Evolutionary conservation across 2,329 filamentous ascomycete species (phyloP), one percentile per base, ranked within the genome.

Genomic region (Penicillium sp.): DNA sequence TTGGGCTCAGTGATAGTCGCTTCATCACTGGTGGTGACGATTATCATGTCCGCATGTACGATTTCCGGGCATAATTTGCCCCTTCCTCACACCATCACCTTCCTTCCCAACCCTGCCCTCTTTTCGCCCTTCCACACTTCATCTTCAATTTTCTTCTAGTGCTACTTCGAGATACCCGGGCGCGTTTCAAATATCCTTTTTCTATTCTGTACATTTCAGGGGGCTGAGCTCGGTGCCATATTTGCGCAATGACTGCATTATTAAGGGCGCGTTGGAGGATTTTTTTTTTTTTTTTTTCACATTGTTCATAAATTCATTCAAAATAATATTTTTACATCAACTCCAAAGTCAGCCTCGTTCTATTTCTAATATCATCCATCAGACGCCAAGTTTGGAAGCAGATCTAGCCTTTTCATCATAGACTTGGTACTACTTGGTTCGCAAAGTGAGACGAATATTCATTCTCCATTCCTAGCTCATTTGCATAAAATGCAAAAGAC

Each of bases 11-110:
- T 70, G 95, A 98, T 73, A 91, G 89, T 69, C 85, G 91, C 43
- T 90, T 99, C 82, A 91, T 92, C 33, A 96, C 91, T 69, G 95
- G 93, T 6, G 92, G 94, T 71, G 95, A 98, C 76, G 95, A 99
- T 74, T 92, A 92, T 65, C 93, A 96, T 70, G 91, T 97, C 37
- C 83, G 93, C 55, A 83, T 99, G 70, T 93, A 93, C 75, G 91
- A 88, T 70, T 94, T 93, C 71, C 76, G 73, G n/a, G 77, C 72
- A 56, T 77, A 53, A 63, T 13, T n/a, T 7, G 2, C 30, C 52
- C 42, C 33, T 25, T 61, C 46, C 3, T 8, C 8, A 19, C 26
- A n/a, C 30, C 43, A 42, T 14, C 53, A 28, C 40, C 22, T 61
- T 38, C 19, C 57, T 14, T 22, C 55, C 26, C 16, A 13, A 33